Percentiles rank a stretch among this genome's conserved stretches.
phyloP scores from a whole-genome alignment of 2,329 filamentous ascomycete genomes.

The Botrytis tulipae region DNA sequence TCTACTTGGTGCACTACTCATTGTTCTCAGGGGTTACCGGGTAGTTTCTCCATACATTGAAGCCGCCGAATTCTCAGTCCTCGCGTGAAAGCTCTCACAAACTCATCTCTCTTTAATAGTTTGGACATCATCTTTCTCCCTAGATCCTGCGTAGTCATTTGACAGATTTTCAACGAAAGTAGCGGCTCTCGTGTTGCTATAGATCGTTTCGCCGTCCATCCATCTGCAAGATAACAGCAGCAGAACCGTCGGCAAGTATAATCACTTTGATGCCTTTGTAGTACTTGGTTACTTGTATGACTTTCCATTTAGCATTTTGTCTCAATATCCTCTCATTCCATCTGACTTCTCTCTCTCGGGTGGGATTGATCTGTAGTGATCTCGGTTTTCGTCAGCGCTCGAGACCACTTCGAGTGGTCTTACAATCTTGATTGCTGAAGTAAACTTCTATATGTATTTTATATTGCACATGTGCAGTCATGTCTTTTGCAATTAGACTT shows the following conservation, averaged over 20 bases:
- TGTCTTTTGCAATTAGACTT: background rate
- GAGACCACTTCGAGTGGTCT: no score
- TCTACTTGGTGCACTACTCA: background rate
- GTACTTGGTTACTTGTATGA: no score
- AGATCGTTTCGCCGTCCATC: background rate
- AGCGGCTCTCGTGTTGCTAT: background rate
- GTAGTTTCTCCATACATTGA: background rate
- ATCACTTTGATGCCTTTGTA: no score
- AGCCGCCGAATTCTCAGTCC: background rate
- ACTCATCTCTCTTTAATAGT: background rate
- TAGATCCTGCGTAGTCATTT: no score
- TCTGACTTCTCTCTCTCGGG: no score
- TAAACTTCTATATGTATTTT: no score
- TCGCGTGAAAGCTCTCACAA: background rate
- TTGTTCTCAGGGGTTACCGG: background rate
- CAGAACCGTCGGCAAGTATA: background rate
- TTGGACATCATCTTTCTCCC: background rate
- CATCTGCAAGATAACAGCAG: background rate
- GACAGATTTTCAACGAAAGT: background rate
- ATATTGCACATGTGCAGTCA: background rate
- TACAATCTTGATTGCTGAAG: no score
- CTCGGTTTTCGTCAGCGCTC: no score
- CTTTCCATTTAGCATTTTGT: no score
- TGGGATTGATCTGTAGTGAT: no score
- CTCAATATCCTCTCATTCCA: no score